Evolutionary conservation across 371 early-diverging fungal genomes (phyloP).

Genomic region (Nematocida ironsii): DNA sequence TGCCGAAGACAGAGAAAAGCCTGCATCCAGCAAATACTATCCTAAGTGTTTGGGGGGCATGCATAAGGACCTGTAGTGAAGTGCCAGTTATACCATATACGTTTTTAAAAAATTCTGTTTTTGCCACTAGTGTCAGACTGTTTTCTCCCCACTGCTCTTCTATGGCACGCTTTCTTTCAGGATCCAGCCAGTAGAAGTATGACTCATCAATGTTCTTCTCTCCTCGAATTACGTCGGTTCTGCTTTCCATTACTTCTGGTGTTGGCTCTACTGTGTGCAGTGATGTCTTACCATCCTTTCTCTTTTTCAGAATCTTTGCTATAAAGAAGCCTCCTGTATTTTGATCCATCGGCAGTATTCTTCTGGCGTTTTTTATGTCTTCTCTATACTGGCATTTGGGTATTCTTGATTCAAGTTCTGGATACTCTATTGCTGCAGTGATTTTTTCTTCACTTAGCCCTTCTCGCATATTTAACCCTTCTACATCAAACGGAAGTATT

Average conservation of each 20-base stretch:
- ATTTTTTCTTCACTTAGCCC: constrained; percentile 62
- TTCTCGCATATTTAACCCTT: constrained; percentile 73
- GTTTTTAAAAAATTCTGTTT: constrained; percentile 13
- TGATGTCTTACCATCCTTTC: neutral
- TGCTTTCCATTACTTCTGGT: neutral
- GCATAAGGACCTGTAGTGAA: constrained; percentile 1
- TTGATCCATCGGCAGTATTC: constrained; percentile 88
- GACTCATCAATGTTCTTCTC: constrained; percentile 48
- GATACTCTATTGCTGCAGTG: neutral
- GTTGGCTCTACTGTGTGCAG: neutral
- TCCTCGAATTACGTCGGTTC: constrained; percentile 8
- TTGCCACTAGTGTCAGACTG: constrained; percentile 5
- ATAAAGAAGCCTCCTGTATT: constrained; percentile 99
- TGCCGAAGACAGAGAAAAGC: constrained; percentile 45
- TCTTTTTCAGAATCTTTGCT: constrained; percentile 78
- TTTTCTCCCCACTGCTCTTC: constrained; percentile 40
- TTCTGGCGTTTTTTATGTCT: constrained; percentile 78
- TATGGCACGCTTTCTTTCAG: constrained; percentile 5
- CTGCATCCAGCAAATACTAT: constrained; percentile 41
- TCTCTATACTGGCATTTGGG: constrained; percentile 72
- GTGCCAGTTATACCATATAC: constrained; percentile 22
- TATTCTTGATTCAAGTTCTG: constrained; percentile 71
- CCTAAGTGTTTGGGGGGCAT: constrained; percentile 21
- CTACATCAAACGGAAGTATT: constrained; percentile 32
- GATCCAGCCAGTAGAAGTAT: constrained; percentile 24